Percentiles rank a stretch among this genome's conserved stretches.
phyloP scores from a whole-genome alignment of 2,329 filamentous ascomycete species.

The Penicillium sumatraense region DNA sequence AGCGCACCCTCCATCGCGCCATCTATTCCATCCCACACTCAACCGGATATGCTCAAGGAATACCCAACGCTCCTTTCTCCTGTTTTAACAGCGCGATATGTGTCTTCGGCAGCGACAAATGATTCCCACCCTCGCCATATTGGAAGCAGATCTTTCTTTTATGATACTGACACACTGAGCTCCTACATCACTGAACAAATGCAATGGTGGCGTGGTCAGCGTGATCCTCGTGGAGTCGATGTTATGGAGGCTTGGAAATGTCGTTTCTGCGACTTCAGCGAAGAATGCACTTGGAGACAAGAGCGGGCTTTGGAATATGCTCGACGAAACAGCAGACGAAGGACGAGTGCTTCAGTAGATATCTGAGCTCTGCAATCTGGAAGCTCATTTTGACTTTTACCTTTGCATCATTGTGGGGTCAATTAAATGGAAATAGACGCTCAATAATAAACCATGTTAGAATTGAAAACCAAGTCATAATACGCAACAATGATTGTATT shows the following conservation, averaged over 20 bases:
- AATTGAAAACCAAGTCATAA: not conserved
- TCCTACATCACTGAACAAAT: constrained; percentile 72
- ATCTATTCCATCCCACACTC: constrained; percentile 38
- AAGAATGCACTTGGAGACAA: constrained; percentile 77
- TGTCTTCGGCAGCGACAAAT: constrained; percentile 40
- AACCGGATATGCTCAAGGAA: constrained; percentile 38
- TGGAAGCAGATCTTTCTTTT: constrained; percentile 66
- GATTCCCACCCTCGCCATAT: constrained; percentile 41
- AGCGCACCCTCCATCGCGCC: constrained; percentile 26
- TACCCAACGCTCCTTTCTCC: constrained; percentile 49
- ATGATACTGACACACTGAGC: constrained; percentile 67
- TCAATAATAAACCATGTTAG: not conserved
- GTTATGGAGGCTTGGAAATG: constrained; percentile 92
- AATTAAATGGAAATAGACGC: not conserved
- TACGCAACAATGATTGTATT: constrained; percentile 6
- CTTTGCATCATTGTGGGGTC: constrained; percentile 6
- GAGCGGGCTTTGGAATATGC: constrained; percentile 66
- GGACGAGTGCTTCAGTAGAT: not conserved
- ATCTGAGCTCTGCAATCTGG: not conserved
- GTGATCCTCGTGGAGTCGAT: constrained; percentile 73
- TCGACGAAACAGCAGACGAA: constrained; percentile 36
- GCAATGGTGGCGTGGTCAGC: constrained; percentile 84
- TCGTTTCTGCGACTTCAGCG: constrained; percentile 78
- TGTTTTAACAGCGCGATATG: constrained; percentile 49
- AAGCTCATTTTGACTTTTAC: not conserved